These are phyloP conservation scores for Aphanomyces cochlioides DNA, from an alignment of 352 stramenopile species.

Conservation along the genomic window DNA sequence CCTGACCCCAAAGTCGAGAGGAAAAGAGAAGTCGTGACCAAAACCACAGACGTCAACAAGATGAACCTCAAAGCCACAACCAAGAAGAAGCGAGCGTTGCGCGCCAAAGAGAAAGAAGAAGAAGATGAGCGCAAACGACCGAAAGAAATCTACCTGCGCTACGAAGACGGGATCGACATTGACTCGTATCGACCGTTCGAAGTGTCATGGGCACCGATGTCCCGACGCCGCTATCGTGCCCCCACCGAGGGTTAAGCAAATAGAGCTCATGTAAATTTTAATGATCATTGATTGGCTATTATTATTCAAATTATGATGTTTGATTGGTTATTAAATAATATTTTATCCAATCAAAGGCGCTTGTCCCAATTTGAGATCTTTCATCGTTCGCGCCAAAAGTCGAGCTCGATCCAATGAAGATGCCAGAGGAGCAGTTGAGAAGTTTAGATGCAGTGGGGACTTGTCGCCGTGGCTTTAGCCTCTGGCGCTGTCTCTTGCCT, in stretches of 20 bases:
- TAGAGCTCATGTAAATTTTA: neutral
- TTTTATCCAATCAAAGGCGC: no score
- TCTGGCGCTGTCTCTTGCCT: neutral
- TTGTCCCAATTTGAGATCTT: no score
- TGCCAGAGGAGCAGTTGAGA: neutral
- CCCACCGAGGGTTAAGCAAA: neutral
- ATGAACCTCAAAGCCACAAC: constrained; percentile 3
- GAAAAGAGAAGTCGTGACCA: neutral
- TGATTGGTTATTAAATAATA: no score
- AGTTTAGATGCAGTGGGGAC: neutral
- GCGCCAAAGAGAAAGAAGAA: constrained; percentile 21
- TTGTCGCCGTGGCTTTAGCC: neutral
- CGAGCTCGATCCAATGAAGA: no score
- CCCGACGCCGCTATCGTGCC: constrained; percentile 11
- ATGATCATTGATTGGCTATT: neutral
- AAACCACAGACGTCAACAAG: constrained; percentile 4
- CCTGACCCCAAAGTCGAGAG: constrained; percentile 20
- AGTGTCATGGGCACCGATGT: constrained; percentile 21
- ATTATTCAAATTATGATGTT: no score
- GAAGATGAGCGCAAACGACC: neutral
- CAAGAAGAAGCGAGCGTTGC: constrained; percentile 3
- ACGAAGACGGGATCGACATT: neutral
- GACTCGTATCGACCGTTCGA: constrained; percentile 18
- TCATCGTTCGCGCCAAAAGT: no score
- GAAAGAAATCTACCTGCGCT: constrained; percentile 11